phyloP scores from a whole-genome alignment of 805 yeast genomes.

The Lipomyces starkeyi region DNA sequence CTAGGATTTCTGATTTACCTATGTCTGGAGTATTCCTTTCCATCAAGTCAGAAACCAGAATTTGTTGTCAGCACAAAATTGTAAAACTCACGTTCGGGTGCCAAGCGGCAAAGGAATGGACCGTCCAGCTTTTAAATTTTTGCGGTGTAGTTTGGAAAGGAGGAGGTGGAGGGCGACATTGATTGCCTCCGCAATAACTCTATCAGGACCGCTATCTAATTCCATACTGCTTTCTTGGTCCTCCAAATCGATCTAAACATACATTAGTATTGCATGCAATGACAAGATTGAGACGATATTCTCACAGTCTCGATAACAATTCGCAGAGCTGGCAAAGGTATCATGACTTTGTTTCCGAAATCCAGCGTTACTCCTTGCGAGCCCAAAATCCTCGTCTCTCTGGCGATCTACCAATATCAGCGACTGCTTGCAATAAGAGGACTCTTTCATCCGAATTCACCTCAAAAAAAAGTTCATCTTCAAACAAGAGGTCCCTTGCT shows the following conservation, averaged over 20 bases:
- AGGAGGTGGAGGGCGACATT: conserved; percentile 61
- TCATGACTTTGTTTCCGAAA: conserved; percentile 62
- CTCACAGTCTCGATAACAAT: conserved; percentile 68
- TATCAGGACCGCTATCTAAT: conserved; percentile 9
- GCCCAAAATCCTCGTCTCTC: conserved; percentile 74
- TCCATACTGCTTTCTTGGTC: conserved; percentile 1
- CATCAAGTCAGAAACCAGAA: neutral
- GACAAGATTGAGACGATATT: neutral
- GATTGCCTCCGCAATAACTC: conserved; percentile 57
- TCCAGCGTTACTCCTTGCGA: conserved; percentile 71
- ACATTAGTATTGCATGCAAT: neutral
- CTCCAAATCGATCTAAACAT: neutral
- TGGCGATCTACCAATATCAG: conserved; percentile 50
- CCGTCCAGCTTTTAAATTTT: conserved; percentile 51
- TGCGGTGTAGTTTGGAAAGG: conserved; percentile 63
- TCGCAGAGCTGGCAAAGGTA: conserved; percentile 68
- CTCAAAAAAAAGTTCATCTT: conserved; percentile 84
- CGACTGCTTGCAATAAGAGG: neutral
- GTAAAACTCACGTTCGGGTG: conserved; percentile 8
- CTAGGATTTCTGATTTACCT: conserved; percentile 19
- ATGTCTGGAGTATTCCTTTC: neutral
- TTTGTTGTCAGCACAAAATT: neutral
- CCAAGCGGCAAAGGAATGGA: conserved; percentile 35
- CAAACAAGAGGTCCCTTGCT: conserved; percentile 80
- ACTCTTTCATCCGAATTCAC: neutral